A percentile compares a stretch with the other conserved stretches of the same genome.
Evolutionary conservation across 2,329 filamentous ascomycete species (phyloP).

Genomic region (Aureobasidium musti): DNA sequence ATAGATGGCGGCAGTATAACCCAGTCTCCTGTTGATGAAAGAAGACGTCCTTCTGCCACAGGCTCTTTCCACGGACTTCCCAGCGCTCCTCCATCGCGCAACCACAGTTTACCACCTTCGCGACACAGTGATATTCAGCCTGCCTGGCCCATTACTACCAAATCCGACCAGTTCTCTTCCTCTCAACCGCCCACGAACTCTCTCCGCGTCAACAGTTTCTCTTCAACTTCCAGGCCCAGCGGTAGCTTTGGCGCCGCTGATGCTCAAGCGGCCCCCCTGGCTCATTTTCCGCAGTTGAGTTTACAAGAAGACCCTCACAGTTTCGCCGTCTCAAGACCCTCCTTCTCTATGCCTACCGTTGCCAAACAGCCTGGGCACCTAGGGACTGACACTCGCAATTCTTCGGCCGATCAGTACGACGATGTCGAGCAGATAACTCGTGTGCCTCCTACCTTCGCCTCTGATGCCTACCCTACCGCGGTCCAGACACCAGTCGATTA

Average conservation of each 20-base stretch:
- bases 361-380: constrained; percentile 4
- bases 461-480: not conserved
- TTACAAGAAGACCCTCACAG: constrained; percentile 48
- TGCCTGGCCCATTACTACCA: constrained; percentile 36
- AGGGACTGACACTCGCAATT: not conserved
- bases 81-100: constrained; percentile 54
- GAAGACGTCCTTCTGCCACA: constrained; percentile 37
- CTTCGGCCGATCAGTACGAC: constrained; percentile 23
- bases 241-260: constrained; percentile 24
- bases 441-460: not conserved
- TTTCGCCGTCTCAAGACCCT: not conserved
- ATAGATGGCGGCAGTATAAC: not conserved
- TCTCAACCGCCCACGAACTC: constrained; percentile 39
- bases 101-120: constrained; percentile 59
- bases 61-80: constrained; percentile 40
- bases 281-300: constrained; percentile 34
- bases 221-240: constrained; percentile 10
- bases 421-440: constrained; percentile 34
- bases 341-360: constrained; percentile 5
- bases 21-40: constrained; percentile 32
- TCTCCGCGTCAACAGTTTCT: constrained; percentile 36
- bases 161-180: constrained; percentile 20
- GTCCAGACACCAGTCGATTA: not conserved
- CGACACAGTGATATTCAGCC: constrained; percentile 51
- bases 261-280: not conserved